Evolutionary conservation across 768 basidiomycete genomes (phyloP), one percentile per base, ranked within the genome.

Genomic region (Leucocoprinus leucothites): DNA sequence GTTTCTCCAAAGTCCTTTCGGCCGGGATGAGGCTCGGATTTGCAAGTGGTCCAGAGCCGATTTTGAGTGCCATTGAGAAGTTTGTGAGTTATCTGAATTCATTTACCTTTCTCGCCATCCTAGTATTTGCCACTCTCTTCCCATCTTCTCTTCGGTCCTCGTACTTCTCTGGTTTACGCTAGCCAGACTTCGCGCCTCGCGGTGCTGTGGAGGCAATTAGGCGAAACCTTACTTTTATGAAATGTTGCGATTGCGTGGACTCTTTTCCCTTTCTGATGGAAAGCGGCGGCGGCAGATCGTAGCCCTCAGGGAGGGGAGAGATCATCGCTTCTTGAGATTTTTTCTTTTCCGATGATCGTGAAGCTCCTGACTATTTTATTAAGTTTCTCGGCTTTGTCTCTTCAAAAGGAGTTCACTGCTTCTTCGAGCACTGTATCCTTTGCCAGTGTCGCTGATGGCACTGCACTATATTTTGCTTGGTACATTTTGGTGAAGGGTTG

Each of bases 21-120:
- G 79, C 85, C 19, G 89, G 91, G 11, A 82, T 92, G 64, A 84
- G 90, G 18, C 77, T 94, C 57, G 94, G 93, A 7, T 94, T 89
- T 64, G 84, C 82, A 2, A 84, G 87, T 7, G 93, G 89, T 7
- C 92, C 94, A 16, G 77, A 76, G 45, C 68, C 74, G 9, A 71
- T 97, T 34, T 65, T 91, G 16, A 73, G 82, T 47, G 82, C 82
- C 1, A 87, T 95, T 48, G 86, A 94, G 66, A 69, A 79, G 46
- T 78, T 88, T 69, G 86, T 87, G 70, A 57, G 84, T 74, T 46
- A 40, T 11, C 31, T 11, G 31, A 6, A 48, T 14, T 31, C 31
- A 31, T 51, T 43, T n/a, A n/a, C 16, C 14, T 49, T 24, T 42
- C 44, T 57, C 28, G 36, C 31, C 3, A 14, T 25, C 24, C 24